Evolutionary conservation across 257 asterid genomes (phyloP).

Genomic region (Gentiana straminea): DNA sequence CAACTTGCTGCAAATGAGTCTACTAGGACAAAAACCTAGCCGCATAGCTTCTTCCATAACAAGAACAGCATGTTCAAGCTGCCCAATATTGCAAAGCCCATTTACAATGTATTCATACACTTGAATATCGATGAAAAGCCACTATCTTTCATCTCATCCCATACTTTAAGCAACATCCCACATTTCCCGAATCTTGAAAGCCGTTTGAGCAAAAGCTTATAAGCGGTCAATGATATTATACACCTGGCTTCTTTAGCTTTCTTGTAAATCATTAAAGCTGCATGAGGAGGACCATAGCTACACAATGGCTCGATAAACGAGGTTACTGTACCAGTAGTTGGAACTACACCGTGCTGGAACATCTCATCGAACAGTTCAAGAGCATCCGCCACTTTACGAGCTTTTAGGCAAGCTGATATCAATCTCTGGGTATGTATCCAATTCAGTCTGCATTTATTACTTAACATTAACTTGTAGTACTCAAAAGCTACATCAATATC

Average conservation of each 20-base stretch:
- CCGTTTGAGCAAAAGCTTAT: conserved; percentile 67
- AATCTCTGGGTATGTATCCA: too few relatives aligned
- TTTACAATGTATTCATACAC: conserved; percentile 63
- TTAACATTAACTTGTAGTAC: conserved; percentile 43
- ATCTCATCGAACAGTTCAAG: too few relatives aligned
- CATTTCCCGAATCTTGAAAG: conserved; percentile 83
- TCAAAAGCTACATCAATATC: conserved; percentile 51
- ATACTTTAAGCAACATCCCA: conserved; percentile 55
- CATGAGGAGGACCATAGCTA: conserved; percentile 89
- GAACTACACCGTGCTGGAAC: too few relatives aligned
- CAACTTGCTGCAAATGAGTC: conserved; percentile 67
- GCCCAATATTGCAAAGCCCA: conserved; percentile 78
- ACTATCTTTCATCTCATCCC: conserved; percentile 79
- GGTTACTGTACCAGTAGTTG: conserved; percentile 47
- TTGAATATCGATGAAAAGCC: conserved; percentile 69
- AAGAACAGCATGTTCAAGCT: conserved; percentile 57
- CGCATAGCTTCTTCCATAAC: conserved; percentile 64
- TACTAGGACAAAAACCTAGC: conserved; percentile 64
- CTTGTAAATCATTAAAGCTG: conserved; percentile 72
- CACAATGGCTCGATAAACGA: conserved; percentile 61
- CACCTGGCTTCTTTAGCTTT: conserved; percentile 72
- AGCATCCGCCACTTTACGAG: too few relatives aligned
- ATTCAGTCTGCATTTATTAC: conserved; percentile 5
- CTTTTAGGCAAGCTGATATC: too few relatives aligned
- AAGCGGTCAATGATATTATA: conserved; percentile 49